phyloP scores from a whole-genome alignment of 202 grass and related monocot genomes.

The Setaria viridis region DNA sequence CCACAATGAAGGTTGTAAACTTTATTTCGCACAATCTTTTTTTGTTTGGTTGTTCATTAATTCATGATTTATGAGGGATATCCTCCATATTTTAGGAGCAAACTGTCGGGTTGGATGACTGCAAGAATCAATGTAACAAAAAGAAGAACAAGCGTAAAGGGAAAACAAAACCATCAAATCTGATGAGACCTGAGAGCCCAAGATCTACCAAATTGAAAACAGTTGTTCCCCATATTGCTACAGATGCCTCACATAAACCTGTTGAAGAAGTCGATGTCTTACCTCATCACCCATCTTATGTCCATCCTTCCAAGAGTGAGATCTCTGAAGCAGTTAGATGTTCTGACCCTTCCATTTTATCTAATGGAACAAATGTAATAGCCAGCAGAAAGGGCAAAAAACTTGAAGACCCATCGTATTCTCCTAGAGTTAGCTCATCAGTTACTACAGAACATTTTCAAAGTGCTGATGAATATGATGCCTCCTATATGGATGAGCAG shows the following conservation, averaged over 20 bases:
- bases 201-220: slow-evolving; percentile 58
- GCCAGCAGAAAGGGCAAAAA: slow-evolving; percentile 38
- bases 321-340: slow-evolving; percentile 43
- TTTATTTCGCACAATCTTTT: slow-evolving; percentile 16
- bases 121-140: slow-evolving; percentile 64
- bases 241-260: slow-evolving; percentile 45
- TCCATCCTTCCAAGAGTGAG: slow-evolving; percentile 29
- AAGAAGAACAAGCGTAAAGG: slow-evolving; percentile 88
- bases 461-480: slow-evolving; percentile 46
- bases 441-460: slow-evolving; percentile 44
- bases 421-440: slow-evolving; percentile 27
- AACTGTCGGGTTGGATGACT: slow-evolving; percentile 45
- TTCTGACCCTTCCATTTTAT: slow-evolving; percentile 39
- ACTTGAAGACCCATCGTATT: slow-evolving; percentile 35
- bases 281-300: slow-evolving; percentile 36
- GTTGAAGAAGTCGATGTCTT: slow-evolving; percentile 28
- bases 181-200: slow-evolving; percentile 49
- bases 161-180: slow-evolving; percentile 67
- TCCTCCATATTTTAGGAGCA: slow-evolving; percentile 58
- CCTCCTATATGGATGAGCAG: slow-evolving; percentile 33
- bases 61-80: slow-evolving; percentile 31
- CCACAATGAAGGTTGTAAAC: slow-evolving; percentile 39
- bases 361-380: slow-evolving; percentile 38
- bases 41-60: slow-evolving; percentile 31
- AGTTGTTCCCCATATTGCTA: slow-evolving; percentile 41